phyloP scores from a whole-genome alignment of 2,329 filamentous ascomycete genomes.

The Sporothrix humicola region DNA sequence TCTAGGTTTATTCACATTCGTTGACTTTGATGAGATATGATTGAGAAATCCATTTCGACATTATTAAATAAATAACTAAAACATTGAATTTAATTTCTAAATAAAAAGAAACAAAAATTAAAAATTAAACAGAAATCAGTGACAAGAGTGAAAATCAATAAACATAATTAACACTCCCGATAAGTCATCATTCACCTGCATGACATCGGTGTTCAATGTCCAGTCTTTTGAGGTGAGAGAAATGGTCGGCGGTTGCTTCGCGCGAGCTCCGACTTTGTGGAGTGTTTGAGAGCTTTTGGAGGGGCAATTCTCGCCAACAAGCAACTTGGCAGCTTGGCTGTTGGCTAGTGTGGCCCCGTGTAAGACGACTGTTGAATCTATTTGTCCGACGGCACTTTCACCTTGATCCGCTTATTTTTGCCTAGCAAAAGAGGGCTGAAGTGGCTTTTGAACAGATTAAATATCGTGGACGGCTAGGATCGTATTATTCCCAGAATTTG shows the following conservation, averaged over 20 bases:
- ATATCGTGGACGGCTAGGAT: neutral
- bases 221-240: neutral
- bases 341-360: neutral
- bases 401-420: neutral
- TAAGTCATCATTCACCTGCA: neutral
- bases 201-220: neutral
- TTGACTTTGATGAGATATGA: neutral
- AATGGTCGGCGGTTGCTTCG: constrained; percentile 12
- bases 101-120: neutral
- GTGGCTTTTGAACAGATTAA: neutral
- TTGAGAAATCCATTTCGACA: neutral
- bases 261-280: constrained; percentile 2
- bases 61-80: neutral
- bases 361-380: too few relatives aligned
- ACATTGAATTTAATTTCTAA: neutral
- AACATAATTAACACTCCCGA: neutral
- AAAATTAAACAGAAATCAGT: neutral
- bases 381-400: too few relatives aligned
- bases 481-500: neutral
- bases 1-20: neutral
- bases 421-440: neutral
- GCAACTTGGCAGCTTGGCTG: neutral
- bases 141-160: neutral
- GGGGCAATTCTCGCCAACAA: neutral
- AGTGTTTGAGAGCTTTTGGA: neutral